phyloP scores from a whole-genome alignment of 139 green algal genomes.

The Helicosporidium sp. region DNA sequence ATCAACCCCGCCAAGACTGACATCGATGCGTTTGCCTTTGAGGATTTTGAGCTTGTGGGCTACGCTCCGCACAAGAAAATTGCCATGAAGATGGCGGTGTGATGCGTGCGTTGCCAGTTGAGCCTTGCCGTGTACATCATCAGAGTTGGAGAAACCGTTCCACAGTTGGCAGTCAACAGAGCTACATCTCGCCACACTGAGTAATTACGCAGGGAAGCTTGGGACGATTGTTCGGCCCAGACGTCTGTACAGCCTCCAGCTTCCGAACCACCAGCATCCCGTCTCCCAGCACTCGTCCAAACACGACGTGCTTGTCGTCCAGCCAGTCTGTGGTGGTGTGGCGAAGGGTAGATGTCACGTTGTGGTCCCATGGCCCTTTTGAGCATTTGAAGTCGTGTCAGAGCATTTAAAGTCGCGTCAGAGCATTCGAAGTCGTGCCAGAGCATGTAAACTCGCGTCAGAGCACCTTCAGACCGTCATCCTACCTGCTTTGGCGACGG shows the following conservation, averaged over 20 bases:
- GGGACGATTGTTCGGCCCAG: slow-evolving; percentile 58
- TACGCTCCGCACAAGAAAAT: slow-evolving; percentile 91
- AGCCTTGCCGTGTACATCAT: not conserved
- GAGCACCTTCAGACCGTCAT: no score
- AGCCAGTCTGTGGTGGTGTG: slow-evolving; percentile 91
- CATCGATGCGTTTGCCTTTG: slow-evolving; percentile 74
- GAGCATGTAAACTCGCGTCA: no score
- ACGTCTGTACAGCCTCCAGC: slow-evolving; percentile 73
- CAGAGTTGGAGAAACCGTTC: no score
- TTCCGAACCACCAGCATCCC: slow-evolving; percentile 76
- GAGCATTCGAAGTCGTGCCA: no score
- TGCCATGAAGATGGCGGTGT: slow-evolving; percentile 94
- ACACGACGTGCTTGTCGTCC: slow-evolving; percentile 90
- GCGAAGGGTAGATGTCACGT: no score
- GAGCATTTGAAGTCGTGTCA: no score
- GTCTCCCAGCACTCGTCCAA: slow-evolving; percentile 68
- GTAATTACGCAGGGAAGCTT: slow-evolving; percentile 57
- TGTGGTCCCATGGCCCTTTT: no score
- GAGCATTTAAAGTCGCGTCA: no score
- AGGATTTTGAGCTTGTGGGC: slow-evolving; percentile 71
- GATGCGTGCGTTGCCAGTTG: slow-evolving; percentile 6
- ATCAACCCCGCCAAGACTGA: slow-evolving; percentile 71
- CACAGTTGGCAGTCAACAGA: no score
- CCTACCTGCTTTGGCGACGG: slow-evolving; percentile 49
- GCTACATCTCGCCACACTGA: slow-evolving; percentile 81